Evolutionary conservation across 345 rosid genomes (phyloP).

Genomic region (Brassica rapa): DNA sequence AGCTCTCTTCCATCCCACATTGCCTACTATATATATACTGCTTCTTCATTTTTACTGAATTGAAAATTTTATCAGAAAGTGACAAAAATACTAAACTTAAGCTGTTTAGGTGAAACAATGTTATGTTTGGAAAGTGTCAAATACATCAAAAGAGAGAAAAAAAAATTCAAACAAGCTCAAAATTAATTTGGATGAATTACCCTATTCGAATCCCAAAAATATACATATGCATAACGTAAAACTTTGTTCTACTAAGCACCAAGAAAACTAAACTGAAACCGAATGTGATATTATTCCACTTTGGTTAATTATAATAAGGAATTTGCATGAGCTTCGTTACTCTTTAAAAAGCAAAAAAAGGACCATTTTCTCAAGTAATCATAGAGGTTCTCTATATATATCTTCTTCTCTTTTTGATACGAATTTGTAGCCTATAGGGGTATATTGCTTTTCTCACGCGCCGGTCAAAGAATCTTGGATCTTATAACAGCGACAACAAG

Average conservation of each 20-base stretch:
- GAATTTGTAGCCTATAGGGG: slow-evolving; percentile 7
- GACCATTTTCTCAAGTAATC: slow-evolving; percentile 24
- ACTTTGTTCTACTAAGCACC: not conserved
- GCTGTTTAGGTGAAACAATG: not conserved
- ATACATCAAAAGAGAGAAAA: not conserved
- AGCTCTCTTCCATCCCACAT: not conserved
- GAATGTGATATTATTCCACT: slow-evolving; percentile 12
- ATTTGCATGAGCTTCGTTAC: slow-evolving; percentile 16
- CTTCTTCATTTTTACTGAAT: not conserved
- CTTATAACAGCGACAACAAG: slow-evolving; percentile 26
- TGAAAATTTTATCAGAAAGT: not conserved
- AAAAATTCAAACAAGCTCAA: not conserved
- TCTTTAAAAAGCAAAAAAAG: not conserved
- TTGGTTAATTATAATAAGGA: not conserved
- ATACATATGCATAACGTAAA: not conserved
- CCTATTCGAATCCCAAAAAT: not conserved
- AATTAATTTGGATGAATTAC: not conserved
- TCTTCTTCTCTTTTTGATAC: slow-evolving; percentile 2
- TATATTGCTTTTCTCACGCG: slow-evolving; percentile 35
- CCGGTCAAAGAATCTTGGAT: slow-evolving; percentile 34
- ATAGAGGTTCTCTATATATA: slow-evolving; percentile 14
- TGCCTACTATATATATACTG: too few species aligned
- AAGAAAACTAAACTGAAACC: not conserved
- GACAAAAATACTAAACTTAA: not conserved
- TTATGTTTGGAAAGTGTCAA: not conserved